A percentile compares a stretch with the other conserved stretches of the same genome.
Evolutionary conservation across 1,284 basidiomycete species (phyloP).

Genomic region (Ustilago lituana): DNA sequence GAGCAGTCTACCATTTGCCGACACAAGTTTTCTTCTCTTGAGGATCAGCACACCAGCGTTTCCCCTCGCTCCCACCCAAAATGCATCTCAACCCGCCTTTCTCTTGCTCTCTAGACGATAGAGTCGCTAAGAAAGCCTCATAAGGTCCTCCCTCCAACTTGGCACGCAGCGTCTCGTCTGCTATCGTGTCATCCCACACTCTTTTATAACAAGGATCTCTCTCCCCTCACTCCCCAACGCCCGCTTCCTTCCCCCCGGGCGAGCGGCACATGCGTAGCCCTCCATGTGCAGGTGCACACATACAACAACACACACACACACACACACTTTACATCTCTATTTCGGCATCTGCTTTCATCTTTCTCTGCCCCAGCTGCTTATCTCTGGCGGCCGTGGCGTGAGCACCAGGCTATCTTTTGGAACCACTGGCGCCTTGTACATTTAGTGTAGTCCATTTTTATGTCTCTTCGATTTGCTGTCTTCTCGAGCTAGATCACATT

Average conservation of each 20-base stretch:
- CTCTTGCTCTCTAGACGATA: too few species aligned
- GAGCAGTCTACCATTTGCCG: neutral
- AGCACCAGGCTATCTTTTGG: neutral
- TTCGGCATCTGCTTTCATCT: neutral
- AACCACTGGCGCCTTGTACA: constrained; percentile 2
- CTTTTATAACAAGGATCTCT: constrained; percentile 4
- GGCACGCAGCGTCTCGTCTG: neutral
- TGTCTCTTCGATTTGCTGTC: constrained; percentile 3
- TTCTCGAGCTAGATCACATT: too few species aligned
- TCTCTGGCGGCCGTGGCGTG: too few species aligned
- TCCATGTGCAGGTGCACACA: constrained; percentile 7
- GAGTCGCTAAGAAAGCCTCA: too few species aligned
- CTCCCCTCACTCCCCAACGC: neutral
- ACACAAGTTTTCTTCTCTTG: too few species aligned
- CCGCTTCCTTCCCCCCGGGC: too few species aligned
- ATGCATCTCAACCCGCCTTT: neutral
- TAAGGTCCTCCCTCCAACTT: constrained; percentile 8
- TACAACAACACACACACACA: constrained; percentile 1
- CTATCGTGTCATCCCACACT: constrained; percentile 10
- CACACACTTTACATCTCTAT: neutral
- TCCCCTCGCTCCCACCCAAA: too few species aligned
- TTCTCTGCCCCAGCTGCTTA: constrained; percentile 2
- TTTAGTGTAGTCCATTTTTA: constrained; percentile 12
- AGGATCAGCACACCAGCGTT: too few species aligned
- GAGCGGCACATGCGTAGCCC: neutral